Percentiles rank a stretch among this genome's conserved stretches.
These are phyloP conservation scores for Dichotomocladium elegans DNA, from an alignment of 371 early-diverging fungal species.

Conservation along the genomic window DNA sequence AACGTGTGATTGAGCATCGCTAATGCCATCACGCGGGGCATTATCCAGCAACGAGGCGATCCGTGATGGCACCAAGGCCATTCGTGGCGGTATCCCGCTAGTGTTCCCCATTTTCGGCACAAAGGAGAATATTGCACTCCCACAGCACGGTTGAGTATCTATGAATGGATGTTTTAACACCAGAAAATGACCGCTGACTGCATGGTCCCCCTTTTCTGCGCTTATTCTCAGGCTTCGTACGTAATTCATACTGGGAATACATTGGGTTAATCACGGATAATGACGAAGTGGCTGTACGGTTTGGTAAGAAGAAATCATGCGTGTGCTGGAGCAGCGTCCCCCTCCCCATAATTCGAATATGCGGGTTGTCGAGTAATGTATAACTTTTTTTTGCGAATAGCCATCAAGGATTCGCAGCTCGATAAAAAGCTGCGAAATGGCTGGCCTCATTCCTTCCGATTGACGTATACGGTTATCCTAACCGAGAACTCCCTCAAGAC, in stretches of 20 bases:
- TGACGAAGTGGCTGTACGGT: slow-evolving; percentile 58
- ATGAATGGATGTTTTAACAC: neutral
- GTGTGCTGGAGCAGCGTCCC: neutral
- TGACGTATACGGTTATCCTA: slow-evolving; percentile 80
- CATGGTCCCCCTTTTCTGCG: slow-evolving; percentile 1
- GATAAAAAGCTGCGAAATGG: slow-evolving; percentile 49
- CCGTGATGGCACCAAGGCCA: slow-evolving; percentile 78
- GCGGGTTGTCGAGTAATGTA: neutral
- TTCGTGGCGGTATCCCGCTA: slow-evolving; percentile 81
- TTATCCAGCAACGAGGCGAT: slow-evolving; percentile 56
- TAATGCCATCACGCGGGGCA: neutral
- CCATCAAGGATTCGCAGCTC: slow-evolving; percentile 57
- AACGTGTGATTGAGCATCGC: neutral
- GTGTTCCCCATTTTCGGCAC: slow-evolving; percentile 86
- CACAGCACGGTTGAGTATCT: slow-evolving; percentile 63
- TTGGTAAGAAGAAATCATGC: slow-evolving; percentile 39
- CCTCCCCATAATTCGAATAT: neutral
- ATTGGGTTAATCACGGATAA: slow-evolving; percentile 53
- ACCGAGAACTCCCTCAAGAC: slow-evolving; percentile 66
- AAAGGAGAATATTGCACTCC: slow-evolving; percentile 53
- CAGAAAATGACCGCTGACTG: neutral
- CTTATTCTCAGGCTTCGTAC: slow-evolving; percentile 76
- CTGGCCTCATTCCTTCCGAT: slow-evolving; percentile 75
- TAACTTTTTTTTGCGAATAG: slow-evolving; percentile 14
- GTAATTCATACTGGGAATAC: slow-evolving; percentile 69